phyloP scores from a whole-genome alignment of 257 asterid genomes.

The Plantago ovata region DNA sequence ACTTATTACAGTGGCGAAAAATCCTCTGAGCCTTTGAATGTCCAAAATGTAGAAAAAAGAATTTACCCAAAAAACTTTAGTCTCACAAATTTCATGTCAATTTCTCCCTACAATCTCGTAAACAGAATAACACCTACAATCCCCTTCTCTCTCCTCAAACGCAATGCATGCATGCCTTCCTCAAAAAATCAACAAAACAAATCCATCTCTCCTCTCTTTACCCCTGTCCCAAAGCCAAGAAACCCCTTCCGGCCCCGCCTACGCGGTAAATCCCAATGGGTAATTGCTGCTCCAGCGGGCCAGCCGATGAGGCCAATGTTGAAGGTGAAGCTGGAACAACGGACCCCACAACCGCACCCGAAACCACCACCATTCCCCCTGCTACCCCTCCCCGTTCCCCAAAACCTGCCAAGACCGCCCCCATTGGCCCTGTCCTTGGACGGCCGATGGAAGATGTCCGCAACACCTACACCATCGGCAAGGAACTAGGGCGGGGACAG shows the following conservation, averaged over 20 bases:
- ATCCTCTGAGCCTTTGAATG: background rate
- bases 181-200: background rate
- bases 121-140: background rate
- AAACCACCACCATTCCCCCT: background rate
- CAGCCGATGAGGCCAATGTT: slow-evolving; percentile 27
- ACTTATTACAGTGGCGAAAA: background rate
- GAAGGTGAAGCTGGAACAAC: slow-evolving; percentile 9
- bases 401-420: slow-evolving; percentile 34
- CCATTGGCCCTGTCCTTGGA: slow-evolving; percentile 67
- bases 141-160: no score
- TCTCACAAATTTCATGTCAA: background rate
- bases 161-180: background rate
- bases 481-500: slow-evolving; percentile 88
- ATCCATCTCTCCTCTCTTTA: slow-evolving; percentile 2
- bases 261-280: slow-evolving; percentile 33
- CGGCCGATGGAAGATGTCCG: slow-evolving; percentile 83
- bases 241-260: slow-evolving; percentile 10
- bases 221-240: background rate
- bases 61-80: background rate
- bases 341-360: slow-evolving; percentile 8
- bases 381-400: slow-evolving; percentile 21
- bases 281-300: slow-evolving; percentile 54
- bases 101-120: slow-evolving; percentile 5
- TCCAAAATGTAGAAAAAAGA: background rate
- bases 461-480: slow-evolving; percentile 58